phyloP scores from a whole-genome alignment of 192 early-diverging fungal genomes.

The Geosiphon pyriformis region DNA sequence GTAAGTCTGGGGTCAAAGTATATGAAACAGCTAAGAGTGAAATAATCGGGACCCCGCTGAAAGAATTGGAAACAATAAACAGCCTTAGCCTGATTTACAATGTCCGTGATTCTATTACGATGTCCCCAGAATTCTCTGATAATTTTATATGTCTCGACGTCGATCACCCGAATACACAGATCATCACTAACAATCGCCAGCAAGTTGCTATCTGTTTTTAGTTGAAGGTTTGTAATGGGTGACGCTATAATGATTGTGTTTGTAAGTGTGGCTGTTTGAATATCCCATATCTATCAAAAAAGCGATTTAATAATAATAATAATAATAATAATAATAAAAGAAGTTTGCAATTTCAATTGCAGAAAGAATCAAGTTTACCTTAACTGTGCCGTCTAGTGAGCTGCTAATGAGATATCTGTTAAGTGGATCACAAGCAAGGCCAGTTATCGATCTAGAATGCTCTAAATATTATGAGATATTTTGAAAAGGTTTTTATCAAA shows the following conservation, averaged over 20 bases:
- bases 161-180: slow-evolving; percentile 79
- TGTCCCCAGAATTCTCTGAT: slow-evolving; percentile 91
- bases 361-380: slow-evolving; percentile 39
- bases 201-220: slow-evolving; percentile 70
- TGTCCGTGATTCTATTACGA: slow-evolving; percentile 80
- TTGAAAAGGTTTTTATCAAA: slow-evolving; percentile 11
- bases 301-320: not conserved
- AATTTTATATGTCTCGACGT: slow-evolving; percentile 71
- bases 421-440: slow-evolving; percentile 67
- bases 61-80: too few relatives aligned
- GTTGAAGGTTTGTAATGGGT: slow-evolving; percentile 54
- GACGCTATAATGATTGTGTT: slow-evolving; percentile 62
- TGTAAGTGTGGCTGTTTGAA: slow-evolving; percentile 58
- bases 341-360: not conserved
- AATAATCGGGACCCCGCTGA: too few relatives aligned
- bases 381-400: slow-evolving; percentile 77
- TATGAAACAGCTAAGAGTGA: too few relatives aligned
- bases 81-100: too few relatives aligned
- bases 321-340: too few relatives aligned
- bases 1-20: slow-evolving; percentile 77
- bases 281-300: slow-evolving; percentile 74
- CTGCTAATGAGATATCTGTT: slow-evolving; percentile 69
- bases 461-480: slow-evolving; percentile 28
- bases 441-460: slow-evolving; percentile 79
- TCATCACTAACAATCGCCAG: slow-evolving; percentile 85